Percentiles rank a stretch among this genome's conserved stretches.
phyloP scores from a whole-genome alignment of 805 yeast genomes.

The Ogataea nitratoaversa region DNA sequence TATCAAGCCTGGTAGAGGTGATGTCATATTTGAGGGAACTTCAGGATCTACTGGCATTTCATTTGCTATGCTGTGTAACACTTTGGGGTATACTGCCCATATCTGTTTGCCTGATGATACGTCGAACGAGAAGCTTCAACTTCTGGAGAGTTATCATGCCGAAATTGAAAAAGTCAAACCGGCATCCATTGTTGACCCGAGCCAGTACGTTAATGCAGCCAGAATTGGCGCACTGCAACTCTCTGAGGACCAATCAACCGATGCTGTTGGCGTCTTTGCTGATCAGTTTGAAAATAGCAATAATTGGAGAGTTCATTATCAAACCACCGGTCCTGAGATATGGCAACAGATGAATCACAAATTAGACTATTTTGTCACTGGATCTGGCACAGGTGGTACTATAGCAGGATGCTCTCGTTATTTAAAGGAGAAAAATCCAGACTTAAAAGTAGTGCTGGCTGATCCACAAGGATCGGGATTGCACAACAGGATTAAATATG shows the following conservation, averaged over 20 bases:
- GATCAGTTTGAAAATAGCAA: constrained; percentile 93
- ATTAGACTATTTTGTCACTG: constrained; percentile 77
- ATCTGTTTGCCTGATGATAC: constrained; percentile 96
- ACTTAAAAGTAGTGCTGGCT: constrained; percentile 60
- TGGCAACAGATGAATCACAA: constrained; percentile 61
- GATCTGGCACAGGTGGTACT: constrained; percentile 97
- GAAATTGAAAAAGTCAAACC: constrained; percentile 82
- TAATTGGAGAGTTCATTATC: constrained; percentile 83
- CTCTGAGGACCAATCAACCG: constrained; percentile 34
- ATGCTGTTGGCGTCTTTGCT: constrained; percentile 72
- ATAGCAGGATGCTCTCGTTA: constrained; percentile 85
- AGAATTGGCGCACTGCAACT: constrained; percentile 55
- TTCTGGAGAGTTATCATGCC: constrained; percentile 76
- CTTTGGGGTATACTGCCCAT: constrained; percentile 84
- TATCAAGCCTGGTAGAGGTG: constrained; percentile 57
- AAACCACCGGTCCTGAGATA: constrained; percentile 92
- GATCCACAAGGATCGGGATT: constrained; percentile 97
- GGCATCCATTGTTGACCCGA: constrained; percentile 90
- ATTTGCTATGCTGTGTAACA: constrained; percentile 82
- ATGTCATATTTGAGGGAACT: constrained; percentile 88
- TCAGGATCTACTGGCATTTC: constrained; percentile 97
- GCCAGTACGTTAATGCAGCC: constrained; percentile 90
- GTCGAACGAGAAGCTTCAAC: constrained; percentile 70
- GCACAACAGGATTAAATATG: constrained; percentile 75
- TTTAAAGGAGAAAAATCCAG: constrained; percentile 48